Evolutionary conservation across 2,329 filamentous ascomycete genomes (phyloP), one percentile per base, ranked within the genome.

Genomic region (Claviceps paspali): DNA sequence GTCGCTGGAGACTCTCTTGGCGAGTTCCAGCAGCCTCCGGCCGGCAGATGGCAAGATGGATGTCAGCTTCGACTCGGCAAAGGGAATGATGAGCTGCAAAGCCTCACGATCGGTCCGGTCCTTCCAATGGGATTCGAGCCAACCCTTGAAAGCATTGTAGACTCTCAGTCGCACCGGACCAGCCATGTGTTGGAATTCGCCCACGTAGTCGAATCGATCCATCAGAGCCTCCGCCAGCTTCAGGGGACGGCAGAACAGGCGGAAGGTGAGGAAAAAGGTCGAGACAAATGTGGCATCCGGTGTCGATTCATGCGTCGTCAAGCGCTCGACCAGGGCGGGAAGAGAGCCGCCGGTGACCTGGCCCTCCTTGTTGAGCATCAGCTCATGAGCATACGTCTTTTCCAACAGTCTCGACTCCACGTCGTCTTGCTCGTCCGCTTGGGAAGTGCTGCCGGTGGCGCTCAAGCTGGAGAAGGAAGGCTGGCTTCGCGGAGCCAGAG

Each of bases 121-220:
- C 33, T 82, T 76, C 88, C 91, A 98, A 58, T 98, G 86, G 6
- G 82, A 91, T 61, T 96, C 91, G 15, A 98, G 65, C 91, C 91
- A 98, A 29, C 83, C 82, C 59, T 98, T 98, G 68, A 98, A 85
- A 39, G 86, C 79, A 54, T 98, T 96, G 64, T 92, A 96, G 1
- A 96, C 85, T 36, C 91, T 76, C 33, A 98, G 65, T 35, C 87
- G 78, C 17, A 96, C 88, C 0, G 88, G 84, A 3, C 69, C 73
- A 17, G 86, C 78, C 44, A 87, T 60, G 41, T 77, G 71, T 17
- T 77, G 73, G 33, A 79, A 82, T 41, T 91, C 81, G 10, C 76
- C 81, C 27, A 94, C 81, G 48, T 95, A 94, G 41, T 95, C 83
- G 55, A 93, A 98, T 22, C 92, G 79, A 40, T 91, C 81, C 37